These are phyloP conservation scores for Lactarius pseudohatsudake DNA, from an alignment of 768 basidiomycete species.

Conservation along the genomic window DNA sequence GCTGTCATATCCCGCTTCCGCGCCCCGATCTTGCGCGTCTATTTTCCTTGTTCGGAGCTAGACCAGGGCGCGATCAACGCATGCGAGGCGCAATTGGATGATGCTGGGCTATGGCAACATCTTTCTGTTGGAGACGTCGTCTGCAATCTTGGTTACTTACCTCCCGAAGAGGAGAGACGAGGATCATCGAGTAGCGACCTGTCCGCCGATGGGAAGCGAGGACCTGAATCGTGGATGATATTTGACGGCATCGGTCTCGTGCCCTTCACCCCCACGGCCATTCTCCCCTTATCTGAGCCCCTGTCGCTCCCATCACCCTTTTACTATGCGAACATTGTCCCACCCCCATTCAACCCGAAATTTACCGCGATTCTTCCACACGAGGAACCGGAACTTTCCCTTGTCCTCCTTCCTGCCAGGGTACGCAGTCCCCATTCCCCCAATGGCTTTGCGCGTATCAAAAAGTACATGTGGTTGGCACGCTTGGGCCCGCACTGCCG, in stretches of 20 bases:
- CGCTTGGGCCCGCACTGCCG: conserved; percentile 38
- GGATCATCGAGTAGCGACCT: conserved; percentile 23
- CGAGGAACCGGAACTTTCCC: conserved; percentile 41
- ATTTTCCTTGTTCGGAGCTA: conserved; percentile 65
- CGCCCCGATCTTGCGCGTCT: conserved; percentile 73
- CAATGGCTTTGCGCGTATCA: conserved; percentile 56
- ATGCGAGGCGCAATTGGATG: conserved; percentile 70
- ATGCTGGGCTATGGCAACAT: conserved; percentile 67
- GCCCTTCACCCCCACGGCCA: conserved; percentile 56
- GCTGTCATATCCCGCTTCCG: conserved; percentile 60
- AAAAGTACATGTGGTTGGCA: conserved; percentile 67
- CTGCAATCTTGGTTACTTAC: conserved; percentile 79
- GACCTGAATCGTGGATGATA: conserved; percentile 62
- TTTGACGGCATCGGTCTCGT: conserved; percentile 64
- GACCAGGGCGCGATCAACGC: conserved; percentile 47
- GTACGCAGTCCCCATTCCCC: conserved; percentile 64
- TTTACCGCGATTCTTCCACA: conserved; percentile 36
- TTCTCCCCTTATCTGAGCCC: conserved; percentile 54
- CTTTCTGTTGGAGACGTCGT: conserved; percentile 77
- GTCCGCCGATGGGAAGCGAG: conserved; percentile 26
- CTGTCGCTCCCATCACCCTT: conserved; percentile 71
- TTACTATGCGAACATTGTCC: conserved; percentile 71
- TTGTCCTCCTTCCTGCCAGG: conserved; percentile 45
- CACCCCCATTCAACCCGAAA: conserved; percentile 35
- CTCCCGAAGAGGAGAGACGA: conserved; percentile 37